Evolutionary conservation across 2,329 filamentous ascomycete species (phyloP), one percentile per base, ranked within the genome.

Genomic region (Byssothecium circinans): DNA sequence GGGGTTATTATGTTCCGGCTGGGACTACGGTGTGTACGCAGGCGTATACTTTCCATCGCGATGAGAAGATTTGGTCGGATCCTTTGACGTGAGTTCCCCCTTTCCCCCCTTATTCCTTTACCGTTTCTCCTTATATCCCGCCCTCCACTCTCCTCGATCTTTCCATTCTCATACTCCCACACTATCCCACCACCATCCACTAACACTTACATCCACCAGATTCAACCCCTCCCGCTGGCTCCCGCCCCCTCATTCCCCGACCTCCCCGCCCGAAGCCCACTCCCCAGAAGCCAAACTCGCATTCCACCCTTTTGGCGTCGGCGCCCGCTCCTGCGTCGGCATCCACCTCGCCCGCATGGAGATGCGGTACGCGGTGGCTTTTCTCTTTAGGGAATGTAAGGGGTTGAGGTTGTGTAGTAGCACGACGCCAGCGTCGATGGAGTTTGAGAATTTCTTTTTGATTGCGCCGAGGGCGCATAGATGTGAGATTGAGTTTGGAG

Each of bases 241-340:
- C 27, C 29, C 52, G 11, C 42, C 51, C 30, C 41, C 46, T 10
- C 47, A 45, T 49, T 35, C 25, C 34, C 44, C 44, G 19, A 37
- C 56, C 3, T 44, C 44, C 22, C 41, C 57, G 2, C 57, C 59
- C 2, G 61, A 67, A 55, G 61, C 63, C 7, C 50, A 52, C 1
- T 60, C 62, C 0, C 49, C 61, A 0, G 61, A 57, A 2, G 67
- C 68, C 0, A 78, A 80, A 43, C 75, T 79, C 2, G 80, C 81
- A 14, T 87, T 85, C 54, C 83, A 84, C 74, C 84, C 85, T 0
- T 89, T 89, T 63, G 83, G 85, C 1, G 85, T 81, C 15, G 86
- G 86, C 0, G 82, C 85, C 0, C 74, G 85, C 19, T 85, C 86
- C 68, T 89, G 86, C 55, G 74, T 89, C 4, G 86, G 86, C 0